These are phyloP conservation scores for Chaetoceros tenuissimus DNA, from an alignment of 108 stramenopile genomes.

Conservation along the genomic window DNA sequence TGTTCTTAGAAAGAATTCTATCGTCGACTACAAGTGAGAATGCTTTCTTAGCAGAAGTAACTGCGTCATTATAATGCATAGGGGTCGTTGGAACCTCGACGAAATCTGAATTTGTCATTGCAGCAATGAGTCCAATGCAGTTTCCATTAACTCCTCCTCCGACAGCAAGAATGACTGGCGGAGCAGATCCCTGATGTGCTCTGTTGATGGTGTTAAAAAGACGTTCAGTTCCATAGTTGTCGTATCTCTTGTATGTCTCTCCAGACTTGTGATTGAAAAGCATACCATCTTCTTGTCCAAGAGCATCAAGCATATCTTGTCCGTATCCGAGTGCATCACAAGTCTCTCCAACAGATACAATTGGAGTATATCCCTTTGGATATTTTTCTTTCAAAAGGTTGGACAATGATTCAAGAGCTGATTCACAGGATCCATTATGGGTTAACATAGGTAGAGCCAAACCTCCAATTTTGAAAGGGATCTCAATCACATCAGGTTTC, in stretches of 20 bases:
- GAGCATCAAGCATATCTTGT: constrained; percentile 15
- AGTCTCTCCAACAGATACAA: constrained; percentile 13
- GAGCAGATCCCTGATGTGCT: constrained; percentile 1
- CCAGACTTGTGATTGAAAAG: constrained; percentile 16
- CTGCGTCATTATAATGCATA: constrained; percentile 19
- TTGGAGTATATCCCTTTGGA: constrained; percentile 11
- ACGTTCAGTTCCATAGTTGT: constrained; percentile 14
- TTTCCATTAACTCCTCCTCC: constrained; percentile 20
- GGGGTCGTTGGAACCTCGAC: constrained; percentile 20
- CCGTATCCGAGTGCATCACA: constrained; percentile 21
- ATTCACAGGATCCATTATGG: constrained; percentile 11
- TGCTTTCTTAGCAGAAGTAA: constrained; percentile 3
- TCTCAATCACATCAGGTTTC: not conserved
- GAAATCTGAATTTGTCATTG: constrained; percentile 13
- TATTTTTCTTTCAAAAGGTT: constrained; percentile 8
- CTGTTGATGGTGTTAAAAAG: constrained; percentile 9
- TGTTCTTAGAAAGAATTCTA: constrained; percentile 14
- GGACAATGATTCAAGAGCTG: constrained; percentile 3
- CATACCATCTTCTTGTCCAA: constrained; percentile 8
- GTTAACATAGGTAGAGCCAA: constrained; percentile 18
- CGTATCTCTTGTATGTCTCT: constrained; percentile 18
- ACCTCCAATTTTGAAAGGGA: constrained; percentile 16
- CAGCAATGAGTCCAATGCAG: constrained; percentile 17
- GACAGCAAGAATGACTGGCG: constrained; percentile 15
- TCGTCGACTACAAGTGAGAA: constrained; percentile 6